phyloP scores from a whole-genome alignment of 345 rosid species.

The Draba incana region DNA sequence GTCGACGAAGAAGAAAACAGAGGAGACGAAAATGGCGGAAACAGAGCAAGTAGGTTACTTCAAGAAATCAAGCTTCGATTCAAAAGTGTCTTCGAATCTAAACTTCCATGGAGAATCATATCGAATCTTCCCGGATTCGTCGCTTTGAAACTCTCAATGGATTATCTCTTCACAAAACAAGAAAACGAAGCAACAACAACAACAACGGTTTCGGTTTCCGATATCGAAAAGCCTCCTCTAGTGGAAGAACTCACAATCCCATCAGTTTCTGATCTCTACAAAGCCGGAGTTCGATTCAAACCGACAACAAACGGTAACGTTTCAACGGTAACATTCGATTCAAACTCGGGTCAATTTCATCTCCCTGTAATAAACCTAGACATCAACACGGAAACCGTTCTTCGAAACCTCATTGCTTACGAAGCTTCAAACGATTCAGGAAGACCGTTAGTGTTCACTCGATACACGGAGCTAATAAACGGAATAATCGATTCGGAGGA shows the following conservation, averaged over 20 bases:
- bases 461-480: conserved; percentile 77
- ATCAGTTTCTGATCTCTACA: conserved; percentile 55
- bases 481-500: conserved; percentile 72
- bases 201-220: neutral
- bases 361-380: conserved; percentile 69
- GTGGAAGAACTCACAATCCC: conserved; percentile 80
- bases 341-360: conserved; percentile 41
- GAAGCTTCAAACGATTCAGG: conserved; percentile 67
- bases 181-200: conserved; percentile 41
- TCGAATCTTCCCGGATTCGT: conserved; percentile 58
- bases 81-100: conserved; percentile 44
- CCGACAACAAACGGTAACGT: conserved; percentile 50
- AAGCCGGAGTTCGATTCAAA: conserved; percentile 52
- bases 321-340: conserved; percentile 50
- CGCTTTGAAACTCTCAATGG: conserved; percentile 44
- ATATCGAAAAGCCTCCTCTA: conserved; percentile 50
- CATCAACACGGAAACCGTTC: conserved; percentile 56
- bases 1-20: conserved; percentile 29
- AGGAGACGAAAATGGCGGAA: conserved; percentile 23
- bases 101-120: conserved; percentile 45
- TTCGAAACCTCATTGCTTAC: conserved; percentile 78
- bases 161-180: conserved; percentile 34
- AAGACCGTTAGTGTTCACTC: conserved; percentile 57
- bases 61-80: conserved; percentile 37
- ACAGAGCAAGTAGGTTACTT: conserved; percentile 36